Evolutionary conservation across 2,329 filamentous ascomycete species (phyloP).

Genomic region (Sporothrix pallida): DNA sequence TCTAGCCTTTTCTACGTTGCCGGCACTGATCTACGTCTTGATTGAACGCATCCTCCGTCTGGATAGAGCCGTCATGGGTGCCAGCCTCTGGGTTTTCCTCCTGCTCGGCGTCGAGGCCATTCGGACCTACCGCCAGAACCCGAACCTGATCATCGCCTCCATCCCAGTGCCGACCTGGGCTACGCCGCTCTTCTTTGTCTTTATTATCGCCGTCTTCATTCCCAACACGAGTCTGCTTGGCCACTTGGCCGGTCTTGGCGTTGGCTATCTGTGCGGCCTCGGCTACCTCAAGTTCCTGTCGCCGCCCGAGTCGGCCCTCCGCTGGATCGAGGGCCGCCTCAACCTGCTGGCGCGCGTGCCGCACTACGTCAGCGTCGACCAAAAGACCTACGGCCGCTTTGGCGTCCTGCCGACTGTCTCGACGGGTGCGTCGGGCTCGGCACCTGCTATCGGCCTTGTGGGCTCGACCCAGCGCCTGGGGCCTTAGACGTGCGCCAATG

Average conservation of each 20-base stretch:
- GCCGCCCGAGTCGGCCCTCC: conserved; percentile 83
- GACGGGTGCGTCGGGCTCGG: conserved; percentile 44
- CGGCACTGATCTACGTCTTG: conserved; percentile 79
- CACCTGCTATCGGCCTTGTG: conserved; percentile 65
- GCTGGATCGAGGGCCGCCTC: conserved; percentile 87
- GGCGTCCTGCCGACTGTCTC: conserved; percentile 72
- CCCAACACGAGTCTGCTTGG: conserved; percentile 84
- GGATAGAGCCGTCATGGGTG: conserved; percentile 78
- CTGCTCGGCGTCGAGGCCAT: conserved; percentile 84
- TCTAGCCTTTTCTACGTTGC: conserved; percentile 77
- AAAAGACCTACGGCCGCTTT: conserved; percentile 93
- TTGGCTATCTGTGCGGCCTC: conserved; percentile 89
- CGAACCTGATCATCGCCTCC: conserved; percentile 69
- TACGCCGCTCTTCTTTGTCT: conserved; percentile 76
- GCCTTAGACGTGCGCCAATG: conserved; percentile 50
- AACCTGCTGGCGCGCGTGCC: conserved; percentile 84
- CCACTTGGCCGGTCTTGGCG: conserved; percentile 79
- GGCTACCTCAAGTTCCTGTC: conserved; percentile 89
- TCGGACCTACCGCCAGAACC: conserved; percentile 81
- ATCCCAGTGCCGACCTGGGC: conserved; percentile 88
- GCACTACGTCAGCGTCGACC: conserved; percentile 92
- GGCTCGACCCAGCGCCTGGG: conserved; percentile 71
- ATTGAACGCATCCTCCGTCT: conserved; percentile 75
- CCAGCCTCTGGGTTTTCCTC: conserved; percentile 92
- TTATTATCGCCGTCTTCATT: conserved; percentile 77